Base-by-base conservation (phyloP, 202 grass and related monocot species). In the Miscanthus sacchariflorus region DNA sequence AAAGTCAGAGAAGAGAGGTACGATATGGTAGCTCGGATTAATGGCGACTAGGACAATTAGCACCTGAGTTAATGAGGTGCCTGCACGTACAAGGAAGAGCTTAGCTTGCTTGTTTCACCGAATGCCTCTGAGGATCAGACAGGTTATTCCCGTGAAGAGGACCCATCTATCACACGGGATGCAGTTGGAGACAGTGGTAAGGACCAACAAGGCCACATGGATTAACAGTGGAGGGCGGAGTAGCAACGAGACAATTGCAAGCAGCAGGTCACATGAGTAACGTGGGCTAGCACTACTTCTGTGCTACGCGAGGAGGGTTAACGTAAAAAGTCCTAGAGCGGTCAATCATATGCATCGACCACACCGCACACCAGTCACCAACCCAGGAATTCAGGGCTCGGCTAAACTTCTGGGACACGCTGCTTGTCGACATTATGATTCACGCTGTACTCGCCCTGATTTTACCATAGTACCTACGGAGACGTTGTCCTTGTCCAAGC, bases 181-280 rank as follows among this genome's bases (percentile, higher is more conserved):
- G 46, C 42, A 24, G 48, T 39, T 82, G 66, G 79, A 39, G 46
- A 56, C 80, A 54, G 30, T 36, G 65, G 44, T 19, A 59, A 50
- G 33, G 74, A 76, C 38, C n/a, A n/a, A n/a, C 75, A 69, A 44
- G 13, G 12, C 14, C 74, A 87, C 74, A 83, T 83, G 80, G 80
- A 79, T 79, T 83, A 56, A 83, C 84, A 83, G 89, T 76, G 23
- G 18, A 76, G 7, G n/a, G n/a, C n/a, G 68, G 49, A 80, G 79
- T 61, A 76, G 59, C 81, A 68, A 63, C 69, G 24, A 72, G 84
- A 90, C 89, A 88, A 69, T n/a, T n/a, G 18, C 14, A n/a, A 0
- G 50, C 50, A 19, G 52, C 25, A 76, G 36, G 69, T 63, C 76
- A 87, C 64, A 70, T 12, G 36, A 59, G 24, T 23, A 79, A 87